These are phyloP conservation scores for Taxillus chinensis DNA, from an alignment of 164 flowering plant genomes.

Conservation along the genomic window DNA sequence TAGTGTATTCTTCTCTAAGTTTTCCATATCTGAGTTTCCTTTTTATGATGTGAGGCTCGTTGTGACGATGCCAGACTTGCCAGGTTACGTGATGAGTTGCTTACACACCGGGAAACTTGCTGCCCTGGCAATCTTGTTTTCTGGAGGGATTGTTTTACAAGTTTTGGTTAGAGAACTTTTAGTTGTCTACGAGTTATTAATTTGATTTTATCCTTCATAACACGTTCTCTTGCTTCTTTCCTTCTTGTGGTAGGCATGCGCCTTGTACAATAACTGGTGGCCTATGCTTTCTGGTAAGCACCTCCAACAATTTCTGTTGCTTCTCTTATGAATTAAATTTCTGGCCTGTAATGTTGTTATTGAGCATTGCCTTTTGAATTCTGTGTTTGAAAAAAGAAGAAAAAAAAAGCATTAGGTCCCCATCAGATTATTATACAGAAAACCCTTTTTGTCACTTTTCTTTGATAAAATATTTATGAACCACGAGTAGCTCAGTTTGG, in stretches of 20 bases:
- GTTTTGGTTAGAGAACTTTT: slow-evolving; percentile 52
- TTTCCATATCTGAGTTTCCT: background rate
- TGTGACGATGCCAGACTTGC: slow-evolving; percentile 61
- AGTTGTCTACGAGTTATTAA: background rate
- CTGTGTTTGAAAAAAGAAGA: no score
- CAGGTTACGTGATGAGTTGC: slow-evolving; percentile 57
- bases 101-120: slow-evolving; percentile 76
- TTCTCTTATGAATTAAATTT: no score
- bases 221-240: slow-evolving; percentile 5
- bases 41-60: slow-evolving; percentile 25
- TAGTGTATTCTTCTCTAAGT: background rate
- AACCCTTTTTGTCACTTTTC: no score
- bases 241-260: slow-evolving; percentile 73
- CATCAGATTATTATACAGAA: no score
- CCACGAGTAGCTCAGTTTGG: no score
- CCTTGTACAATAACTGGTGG: slow-evolving; percentile 94
- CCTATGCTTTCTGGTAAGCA: slow-evolving; percentile 82
- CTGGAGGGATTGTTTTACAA: slow-evolving; percentile 82
- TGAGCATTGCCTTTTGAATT: background rate
- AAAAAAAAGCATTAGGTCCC: no score
- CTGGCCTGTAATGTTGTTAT: background rate
- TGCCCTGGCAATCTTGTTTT: slow-evolving; percentile 76
- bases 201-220: background rate
- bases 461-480: no score
- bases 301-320: background rate